A percentile compares a stretch with the other conserved stretches of the same genome.
phyloP scores from a whole-genome alignment of 768 basidiomycete species.

The Psilocybe cubensis region DNA sequence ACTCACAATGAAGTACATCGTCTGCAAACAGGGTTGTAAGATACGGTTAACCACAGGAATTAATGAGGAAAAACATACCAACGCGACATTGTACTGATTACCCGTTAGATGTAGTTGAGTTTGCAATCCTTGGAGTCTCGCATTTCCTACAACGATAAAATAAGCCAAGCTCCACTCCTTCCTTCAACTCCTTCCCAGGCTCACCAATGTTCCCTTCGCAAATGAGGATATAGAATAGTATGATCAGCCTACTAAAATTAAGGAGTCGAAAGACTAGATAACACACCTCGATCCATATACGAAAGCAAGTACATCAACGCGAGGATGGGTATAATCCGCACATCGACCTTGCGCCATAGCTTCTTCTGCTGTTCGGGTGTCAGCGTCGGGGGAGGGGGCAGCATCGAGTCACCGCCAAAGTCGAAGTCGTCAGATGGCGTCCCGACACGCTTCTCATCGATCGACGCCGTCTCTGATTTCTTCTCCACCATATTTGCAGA shows the following conservation, averaged over 20 bases:
- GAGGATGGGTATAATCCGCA: constrained; percentile 60
- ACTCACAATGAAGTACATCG: constrained; percentile 72
- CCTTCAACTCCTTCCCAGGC: not conserved
- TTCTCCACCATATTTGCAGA: constrained; percentile 25
- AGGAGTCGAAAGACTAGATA: too few species aligned
- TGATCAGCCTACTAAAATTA: too few species aligned
- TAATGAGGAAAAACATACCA: constrained; percentile 40
- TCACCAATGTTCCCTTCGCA: constrained; percentile 69
- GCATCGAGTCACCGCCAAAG: constrained; percentile 47
- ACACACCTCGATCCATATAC: constrained; percentile 64
- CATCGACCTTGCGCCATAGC: constrained; percentile 63
- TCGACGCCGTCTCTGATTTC: constrained; percentile 14
- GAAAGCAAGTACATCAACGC: constrained; percentile 63
- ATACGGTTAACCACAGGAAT: too few species aligned
- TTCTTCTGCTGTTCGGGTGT: constrained; percentile 53
- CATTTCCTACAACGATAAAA: constrained; percentile 53
- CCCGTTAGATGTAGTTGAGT: constrained; percentile 59
- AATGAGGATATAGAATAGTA: too few species aligned
- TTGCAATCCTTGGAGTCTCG: constrained; percentile 63
- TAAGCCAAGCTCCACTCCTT: not conserved
- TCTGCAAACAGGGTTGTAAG: constrained; percentile 46
- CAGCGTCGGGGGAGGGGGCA: constrained; percentile 49
- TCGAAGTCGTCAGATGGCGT: constrained; percentile 28
- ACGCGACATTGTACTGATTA: constrained; percentile 66
- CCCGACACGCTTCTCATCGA: constrained; percentile 23